Evolutionary conservation across 2,329 filamentous ascomycete species (phyloP).

Genomic region (Setomelanomma holmii): DNA sequence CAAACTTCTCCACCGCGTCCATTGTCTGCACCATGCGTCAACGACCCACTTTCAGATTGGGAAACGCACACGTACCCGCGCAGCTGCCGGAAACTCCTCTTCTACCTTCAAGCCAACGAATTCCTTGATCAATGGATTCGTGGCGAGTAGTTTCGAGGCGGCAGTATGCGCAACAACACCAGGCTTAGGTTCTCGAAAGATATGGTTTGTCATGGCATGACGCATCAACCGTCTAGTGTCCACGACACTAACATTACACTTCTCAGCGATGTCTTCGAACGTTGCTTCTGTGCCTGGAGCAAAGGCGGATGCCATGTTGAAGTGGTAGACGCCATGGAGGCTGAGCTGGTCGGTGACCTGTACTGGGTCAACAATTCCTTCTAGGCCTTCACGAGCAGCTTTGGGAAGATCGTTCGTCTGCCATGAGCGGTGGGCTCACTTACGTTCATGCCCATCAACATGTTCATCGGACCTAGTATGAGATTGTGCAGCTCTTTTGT

Average conservation of each 20-base stretch:
- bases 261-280: constrained; percentile 5
- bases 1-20: too few relatives aligned
- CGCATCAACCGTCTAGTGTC: constrained; percentile 6
- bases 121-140: background rate
- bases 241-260: background rate
- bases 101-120: constrained; percentile 5
- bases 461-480: too few relatives aligned
- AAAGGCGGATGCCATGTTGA: constrained; percentile 10
- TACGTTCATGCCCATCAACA: too few relatives aligned
- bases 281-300: constrained; percentile 1
- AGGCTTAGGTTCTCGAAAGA: constrained; percentile 4
- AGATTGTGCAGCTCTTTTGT: too few relatives aligned
- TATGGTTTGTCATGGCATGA: constrained; percentile 1
- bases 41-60: too few relatives aligned
- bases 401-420: too few relatives aligned
- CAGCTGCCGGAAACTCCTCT: constrained; percentile 7
- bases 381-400: too few relatives aligned
- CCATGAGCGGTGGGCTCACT: too few relatives aligned
- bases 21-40: too few relatives aligned
- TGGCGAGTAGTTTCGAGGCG: constrained; percentile 4
- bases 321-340: constrained; percentile 9
- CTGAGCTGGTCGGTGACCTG: too few relatives aligned
- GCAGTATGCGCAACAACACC: constrained; percentile 9
- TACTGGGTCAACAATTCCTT: too few relatives aligned
- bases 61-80: constrained; percentile 5